Percentiles rank a stretch among this genome's conserved stretches.
phyloP scores from a whole-genome alignment of 2,329 filamentous ascomycete genomes.

The Cercospora sp. region DNA sequence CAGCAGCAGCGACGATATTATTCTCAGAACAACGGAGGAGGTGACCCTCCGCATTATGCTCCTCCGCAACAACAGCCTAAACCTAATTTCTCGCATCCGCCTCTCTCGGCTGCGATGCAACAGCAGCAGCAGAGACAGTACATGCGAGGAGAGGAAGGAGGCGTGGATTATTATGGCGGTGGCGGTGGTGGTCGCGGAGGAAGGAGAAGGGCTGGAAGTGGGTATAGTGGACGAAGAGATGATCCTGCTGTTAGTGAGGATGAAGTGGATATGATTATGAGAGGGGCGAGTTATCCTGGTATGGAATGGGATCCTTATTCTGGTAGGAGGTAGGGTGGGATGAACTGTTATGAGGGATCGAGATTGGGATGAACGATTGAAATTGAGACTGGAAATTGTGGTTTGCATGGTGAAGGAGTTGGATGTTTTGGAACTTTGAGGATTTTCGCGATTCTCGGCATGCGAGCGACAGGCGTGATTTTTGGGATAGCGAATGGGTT shows the following conservation, averaged over 20 bases:
- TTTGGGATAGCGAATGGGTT: neutral
- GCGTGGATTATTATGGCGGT: conserved; percentile 4
- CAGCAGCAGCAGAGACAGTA: conserved; percentile 7
- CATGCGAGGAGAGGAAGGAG: conserved; percentile 9
- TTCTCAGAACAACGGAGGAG: neutral
- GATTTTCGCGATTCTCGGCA: neutral
- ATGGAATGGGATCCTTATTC: conserved; percentile 59
- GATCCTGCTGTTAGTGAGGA: conserved; percentile 33
- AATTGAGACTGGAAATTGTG: neutral
- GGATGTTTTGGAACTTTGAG: neutral
- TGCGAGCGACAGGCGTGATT: neutral
- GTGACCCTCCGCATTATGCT: neutral
- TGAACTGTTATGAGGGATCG: neutral
- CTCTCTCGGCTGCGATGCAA: conserved; percentile 12
- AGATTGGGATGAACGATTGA: too few relatives aligned
- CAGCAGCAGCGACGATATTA: conserved; percentile 6
- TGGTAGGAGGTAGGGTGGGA: neutral
- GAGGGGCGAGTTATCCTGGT: conserved; percentile 67
- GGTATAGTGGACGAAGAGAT: conserved; percentile 32
- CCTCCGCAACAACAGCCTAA: conserved; percentile 3
- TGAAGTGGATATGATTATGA: conserved; percentile 50
- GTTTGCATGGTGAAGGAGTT: neutral
- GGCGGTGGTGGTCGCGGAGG: neutral
- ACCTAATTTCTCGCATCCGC: conserved; percentile 5
- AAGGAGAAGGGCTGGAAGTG: conserved; percentile 21